Percentiles rank a stretch among this genome's conserved stretches.
These are phyloP conservation scores for Lagenidium giganteum DNA, from an alignment of 352 stramenopile genomes.

Conservation along the genomic window DNA sequence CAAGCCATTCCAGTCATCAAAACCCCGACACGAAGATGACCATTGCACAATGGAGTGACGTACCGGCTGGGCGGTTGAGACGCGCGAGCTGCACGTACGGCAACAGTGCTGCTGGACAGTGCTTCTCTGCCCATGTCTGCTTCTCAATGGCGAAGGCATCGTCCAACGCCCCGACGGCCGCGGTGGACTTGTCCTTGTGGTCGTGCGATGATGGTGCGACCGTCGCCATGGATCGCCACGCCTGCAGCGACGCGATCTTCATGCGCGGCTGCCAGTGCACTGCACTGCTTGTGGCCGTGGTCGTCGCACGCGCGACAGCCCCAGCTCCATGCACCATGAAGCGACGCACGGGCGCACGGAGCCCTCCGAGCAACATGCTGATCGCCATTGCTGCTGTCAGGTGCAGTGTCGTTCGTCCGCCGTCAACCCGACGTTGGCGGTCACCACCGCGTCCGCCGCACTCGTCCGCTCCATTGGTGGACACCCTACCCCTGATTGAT, in stretches of 20 bases:
- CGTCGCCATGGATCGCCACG: not conserved
- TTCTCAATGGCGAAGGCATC: slow-evolving; percentile 74
- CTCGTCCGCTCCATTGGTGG: too few species aligned
- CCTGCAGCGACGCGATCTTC: not conserved
- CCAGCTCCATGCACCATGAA: too few species aligned
- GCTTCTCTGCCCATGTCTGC: slow-evolving; percentile 79
- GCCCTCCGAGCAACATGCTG: too few species aligned
- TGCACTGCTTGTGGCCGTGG: not conserved
- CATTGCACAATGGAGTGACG: not conserved
- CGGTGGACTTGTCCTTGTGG: not conserved
- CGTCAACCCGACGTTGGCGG: too few species aligned
- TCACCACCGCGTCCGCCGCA: too few species aligned
- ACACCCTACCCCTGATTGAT: too few species aligned
- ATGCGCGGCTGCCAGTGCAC: not conserved
- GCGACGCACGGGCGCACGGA: too few species aligned
- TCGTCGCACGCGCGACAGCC: too few species aligned
- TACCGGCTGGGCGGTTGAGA: slow-evolving; percentile 71
- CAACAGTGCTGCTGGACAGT: slow-evolving; percentile 72
- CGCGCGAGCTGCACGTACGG: slow-evolving; percentile 86
- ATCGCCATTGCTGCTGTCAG: too few species aligned
- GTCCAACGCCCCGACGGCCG: too few species aligned
- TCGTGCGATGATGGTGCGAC: slow-evolving; percentile 4
- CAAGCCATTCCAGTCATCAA: not conserved
- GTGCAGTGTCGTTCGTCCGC: too few species aligned
- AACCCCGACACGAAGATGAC: not conserved